These are phyloP conservation scores for Hypoxylon sp. DNA, from an alignment of 2,329 filamentous ascomycete species.

Conservation along the genomic window DNA sequence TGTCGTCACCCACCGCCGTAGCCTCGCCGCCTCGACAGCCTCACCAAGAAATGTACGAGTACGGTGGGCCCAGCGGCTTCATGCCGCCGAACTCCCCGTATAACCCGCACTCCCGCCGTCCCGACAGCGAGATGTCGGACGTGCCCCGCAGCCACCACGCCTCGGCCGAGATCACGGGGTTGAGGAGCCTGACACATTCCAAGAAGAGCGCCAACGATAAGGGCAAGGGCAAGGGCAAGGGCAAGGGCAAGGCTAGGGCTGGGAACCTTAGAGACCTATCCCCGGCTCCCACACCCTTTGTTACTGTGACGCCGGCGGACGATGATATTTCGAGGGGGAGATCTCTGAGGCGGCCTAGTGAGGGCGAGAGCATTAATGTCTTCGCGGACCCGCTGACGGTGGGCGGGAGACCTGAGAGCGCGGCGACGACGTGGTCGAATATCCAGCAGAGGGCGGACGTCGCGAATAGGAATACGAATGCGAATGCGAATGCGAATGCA, in stretches of 20 bases:
- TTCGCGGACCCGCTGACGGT: slow-evolving; percentile 51
- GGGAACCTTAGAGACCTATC: background rate
- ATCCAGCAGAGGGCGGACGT: slow-evolving; percentile 48
- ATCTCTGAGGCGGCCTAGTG: slow-evolving; percentile 5
- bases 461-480: slow-evolving; percentile 3
- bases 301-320: slow-evolving; percentile 21
- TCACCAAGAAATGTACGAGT: slow-evolving; percentile 6
- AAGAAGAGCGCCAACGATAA: slow-evolving; percentile 1
- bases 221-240: background rate
- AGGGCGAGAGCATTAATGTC: slow-evolving; percentile 52
- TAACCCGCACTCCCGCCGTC: slow-evolving; percentile 44
- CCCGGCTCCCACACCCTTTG: slow-evolving; percentile 9
- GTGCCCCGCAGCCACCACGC: slow-evolving; percentile 50
- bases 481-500: background rate
- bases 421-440: slow-evolving; percentile 50
- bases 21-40: slow-evolving; percentile 36
- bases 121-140: slow-evolving; percentile 46
- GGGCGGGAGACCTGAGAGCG: slow-evolving; percentile 30
- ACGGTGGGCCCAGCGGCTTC: slow-evolving; percentile 13
- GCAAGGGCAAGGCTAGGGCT: background rate
- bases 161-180: slow-evolving; percentile 51
- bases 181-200: slow-evolving; percentile 49
- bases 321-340: background rate
- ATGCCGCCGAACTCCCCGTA: slow-evolving; percentile 50
- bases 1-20: slow-evolving; percentile 43